Conservation (phyloP, 352 stramenopile species). For the Phytophthora foliorum region DNA sequence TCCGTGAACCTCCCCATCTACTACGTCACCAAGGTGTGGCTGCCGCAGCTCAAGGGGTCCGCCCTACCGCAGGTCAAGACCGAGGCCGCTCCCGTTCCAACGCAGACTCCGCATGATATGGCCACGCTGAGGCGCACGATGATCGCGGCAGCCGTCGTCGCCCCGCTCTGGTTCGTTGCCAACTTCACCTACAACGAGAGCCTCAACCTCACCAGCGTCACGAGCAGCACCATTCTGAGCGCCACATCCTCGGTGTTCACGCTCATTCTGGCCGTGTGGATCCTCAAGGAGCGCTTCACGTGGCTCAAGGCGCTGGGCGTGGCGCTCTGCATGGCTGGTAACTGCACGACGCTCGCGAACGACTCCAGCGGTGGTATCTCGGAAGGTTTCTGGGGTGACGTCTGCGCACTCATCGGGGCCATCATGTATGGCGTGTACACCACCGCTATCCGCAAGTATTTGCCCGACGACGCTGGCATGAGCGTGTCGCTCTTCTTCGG, state of each 20-base stretch:
- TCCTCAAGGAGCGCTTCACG: constrained; percentile 86
- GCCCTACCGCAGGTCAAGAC: constrained; percentile 36
- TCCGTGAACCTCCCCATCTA: constrained; percentile 80
- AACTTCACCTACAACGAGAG: constrained; percentile 96
- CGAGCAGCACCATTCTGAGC: constrained; percentile 95
- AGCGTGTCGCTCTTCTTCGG: constrained; percentile 96
- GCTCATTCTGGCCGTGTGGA: constrained; percentile 89
- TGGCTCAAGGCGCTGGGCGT: constrained; percentile 90
- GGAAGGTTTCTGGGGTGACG: constrained; percentile 64
- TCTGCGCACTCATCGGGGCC: constrained; percentile 77
- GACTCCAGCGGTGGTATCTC: constrained; percentile 59
- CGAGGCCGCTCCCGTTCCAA: constrained; percentile 14
- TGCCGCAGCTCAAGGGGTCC: constrained; percentile 31
- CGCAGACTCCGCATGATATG: constrained; percentile 36
- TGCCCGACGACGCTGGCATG: constrained; percentile 88
- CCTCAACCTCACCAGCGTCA: constrained; percentile 94
- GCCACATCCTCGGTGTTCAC: constrained; percentile 96
- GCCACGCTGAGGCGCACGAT: constrained; percentile 47
- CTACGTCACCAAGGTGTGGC: constrained; percentile 60
- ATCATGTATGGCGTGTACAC: constrained; percentile 97
- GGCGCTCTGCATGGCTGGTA: constrained; percentile 89
- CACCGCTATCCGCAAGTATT: constrained; percentile 80
- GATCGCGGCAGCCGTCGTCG: constrained; percentile 68
- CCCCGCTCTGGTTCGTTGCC: constrained; percentile 95
- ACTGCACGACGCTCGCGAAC: constrained; percentile 89